A percentile compares a stretch with the other conserved stretches of the same genome.
These are phyloP conservation scores for Kodamaea arcana DNA, from an alignment of 1,139 yeast species.

Conservation along the genomic window DNA sequence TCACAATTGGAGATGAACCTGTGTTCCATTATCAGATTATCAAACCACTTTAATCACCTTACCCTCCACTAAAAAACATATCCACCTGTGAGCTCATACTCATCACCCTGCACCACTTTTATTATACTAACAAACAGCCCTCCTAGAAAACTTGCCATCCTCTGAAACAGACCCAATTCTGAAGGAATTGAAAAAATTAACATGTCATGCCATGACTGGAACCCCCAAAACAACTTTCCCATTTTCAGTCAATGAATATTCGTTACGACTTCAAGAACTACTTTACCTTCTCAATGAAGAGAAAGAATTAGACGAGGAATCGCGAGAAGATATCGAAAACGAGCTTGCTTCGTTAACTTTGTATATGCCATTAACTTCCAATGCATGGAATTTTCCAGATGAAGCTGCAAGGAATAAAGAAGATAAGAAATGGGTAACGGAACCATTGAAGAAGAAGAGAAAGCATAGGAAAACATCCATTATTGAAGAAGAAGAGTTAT, in stretches of 20 bases:
- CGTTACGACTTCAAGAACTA: constrained; percentile 26
- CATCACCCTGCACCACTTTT: too few relatives aligned
- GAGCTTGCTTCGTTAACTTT: constrained; percentile 26
- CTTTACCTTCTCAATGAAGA: constrained; percentile 28
- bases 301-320: constrained; percentile 24
- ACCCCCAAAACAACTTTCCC: constrained; percentile 1
- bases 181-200: background rate
- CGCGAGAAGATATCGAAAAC: constrained; percentile 28
- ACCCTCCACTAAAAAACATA: too few relatives aligned
- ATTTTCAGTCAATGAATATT: constrained; percentile 14
- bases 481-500: constrained; percentile 2
- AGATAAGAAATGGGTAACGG: constrained; percentile 4
- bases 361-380: constrained; percentile 21
- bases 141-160: background rate
- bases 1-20: too few relatives aligned
- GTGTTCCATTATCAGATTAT: too few relatives aligned
- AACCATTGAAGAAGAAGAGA: constrained; percentile 1
- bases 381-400: constrained; percentile 11
- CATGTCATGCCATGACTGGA: constrained; percentile 6
- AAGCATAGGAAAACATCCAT: constrained; percentile 2
- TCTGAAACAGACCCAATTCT: background rate
- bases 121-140: constrained; percentile 1
- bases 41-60: too few relatives aligned
- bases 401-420: constrained; percentile 2
- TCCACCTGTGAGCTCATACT: too few relatives aligned